Percentiles rank a stretch among this genome's conserved stretches.
These are phyloP conservation scores for Pezicula radicicola DNA, from an alignment of 2,329 filamentous ascomycete genomes.

Conservation along the genomic window DNA sequence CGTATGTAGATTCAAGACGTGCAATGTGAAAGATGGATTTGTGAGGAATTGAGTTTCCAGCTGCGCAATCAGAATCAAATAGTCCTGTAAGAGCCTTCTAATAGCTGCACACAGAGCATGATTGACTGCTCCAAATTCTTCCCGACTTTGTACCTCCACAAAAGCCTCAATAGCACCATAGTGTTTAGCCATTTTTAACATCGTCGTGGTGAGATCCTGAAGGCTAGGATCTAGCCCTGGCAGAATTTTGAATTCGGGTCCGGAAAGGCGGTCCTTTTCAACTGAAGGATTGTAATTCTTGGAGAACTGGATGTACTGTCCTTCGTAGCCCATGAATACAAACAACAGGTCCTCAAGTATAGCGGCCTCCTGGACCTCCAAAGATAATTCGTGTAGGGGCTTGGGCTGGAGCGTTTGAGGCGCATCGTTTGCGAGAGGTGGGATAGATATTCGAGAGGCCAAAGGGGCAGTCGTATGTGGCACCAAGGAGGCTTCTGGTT, in stretches of 20 bases:
- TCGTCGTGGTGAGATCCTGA: slow-evolving; percentile 79
- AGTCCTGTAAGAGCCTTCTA: slow-evolving; percentile 87
- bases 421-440: slow-evolving; percentile 73
- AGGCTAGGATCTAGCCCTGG: slow-evolving; percentile 87
- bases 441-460: slow-evolving; percentile 49
- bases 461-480: slow-evolving; percentile 56
- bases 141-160: slow-evolving; percentile 88
- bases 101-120: slow-evolving; percentile 96
- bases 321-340: slow-evolving; percentile 97
- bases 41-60: slow-evolving; percentile 90
- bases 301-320: slow-evolving; percentile 90
- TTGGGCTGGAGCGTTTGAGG: slow-evolving; percentile 67
- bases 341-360: slow-evolving; percentile 90
- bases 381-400: slow-evolving; percentile 65
- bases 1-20: slow-evolving; percentile 88
- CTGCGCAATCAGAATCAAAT: slow-evolving; percentile 87
- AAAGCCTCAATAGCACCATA: slow-evolving; percentile 90
- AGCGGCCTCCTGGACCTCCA: slow-evolving; percentile 80
- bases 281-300: slow-evolving; percentile 78
- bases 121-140: slow-evolving; percentile 91
- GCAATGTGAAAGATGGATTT: slow-evolving; percentile 84
- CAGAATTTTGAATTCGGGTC: slow-evolving; percentile 76
- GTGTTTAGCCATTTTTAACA: slow-evolving; percentile 92
- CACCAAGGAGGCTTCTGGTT: slow-evolving; percentile 73
- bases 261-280: slow-evolving; percentile 83